Evolutionary conservation across 2,329 filamentous ascomycete genomes (phyloP).

Genomic region (Venturia carpophila): DNA sequence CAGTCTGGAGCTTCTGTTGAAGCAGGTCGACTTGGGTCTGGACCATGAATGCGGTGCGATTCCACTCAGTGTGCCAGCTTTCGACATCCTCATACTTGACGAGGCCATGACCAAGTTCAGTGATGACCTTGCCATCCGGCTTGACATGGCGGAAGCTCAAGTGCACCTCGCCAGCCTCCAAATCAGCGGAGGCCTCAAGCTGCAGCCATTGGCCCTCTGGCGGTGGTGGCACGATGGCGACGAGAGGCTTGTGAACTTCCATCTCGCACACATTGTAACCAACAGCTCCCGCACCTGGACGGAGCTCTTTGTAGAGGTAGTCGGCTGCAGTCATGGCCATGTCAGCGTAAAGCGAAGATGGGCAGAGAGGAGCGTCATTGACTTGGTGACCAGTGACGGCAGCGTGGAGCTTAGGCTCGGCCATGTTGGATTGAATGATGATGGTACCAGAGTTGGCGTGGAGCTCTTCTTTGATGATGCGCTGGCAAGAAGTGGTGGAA

Average conservation of each 20-base stretch:
- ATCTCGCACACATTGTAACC: slow-evolving; percentile 59
- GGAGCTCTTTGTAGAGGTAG: slow-evolving; percentile 58
- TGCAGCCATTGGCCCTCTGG: slow-evolving; percentile 51
- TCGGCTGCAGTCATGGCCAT: slow-evolving; percentile 58
- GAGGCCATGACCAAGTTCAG: slow-evolving; percentile 55
- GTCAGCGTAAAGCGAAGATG: slow-evolving; percentile 56
- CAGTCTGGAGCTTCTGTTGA: slow-evolving; percentile 55
- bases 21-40: slow-evolving; percentile 55
- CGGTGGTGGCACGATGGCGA: slow-evolving; percentile 45
- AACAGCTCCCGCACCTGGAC: slow-evolving; percentile 48
- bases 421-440: slow-evolving; percentile 58
- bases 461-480: slow-evolving; percentile 54
- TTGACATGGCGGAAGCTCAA: slow-evolving; percentile 51
- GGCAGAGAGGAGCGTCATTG: slow-evolving; percentile 58
- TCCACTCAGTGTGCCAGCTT: slow-evolving; percentile 57
- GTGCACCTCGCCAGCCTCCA: slow-evolving; percentile 47
- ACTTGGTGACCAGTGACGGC: slow-evolving; percentile 59
- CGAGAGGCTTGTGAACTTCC: slow-evolving; percentile 63
- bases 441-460: slow-evolving; percentile 52
- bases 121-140: slow-evolving; percentile 50
- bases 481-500: slow-evolving; percentile 58
- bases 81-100: slow-evolving; percentile 54
- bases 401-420: slow-evolving; percentile 53
- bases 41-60: slow-evolving; percentile 55
- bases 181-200: slow-evolving; percentile 53